These are phyloP conservation scores for Aspergillus japonicus DNA, from an alignment of 2,329 filamentous ascomycete genomes.

Conservation along the genomic window DNA sequence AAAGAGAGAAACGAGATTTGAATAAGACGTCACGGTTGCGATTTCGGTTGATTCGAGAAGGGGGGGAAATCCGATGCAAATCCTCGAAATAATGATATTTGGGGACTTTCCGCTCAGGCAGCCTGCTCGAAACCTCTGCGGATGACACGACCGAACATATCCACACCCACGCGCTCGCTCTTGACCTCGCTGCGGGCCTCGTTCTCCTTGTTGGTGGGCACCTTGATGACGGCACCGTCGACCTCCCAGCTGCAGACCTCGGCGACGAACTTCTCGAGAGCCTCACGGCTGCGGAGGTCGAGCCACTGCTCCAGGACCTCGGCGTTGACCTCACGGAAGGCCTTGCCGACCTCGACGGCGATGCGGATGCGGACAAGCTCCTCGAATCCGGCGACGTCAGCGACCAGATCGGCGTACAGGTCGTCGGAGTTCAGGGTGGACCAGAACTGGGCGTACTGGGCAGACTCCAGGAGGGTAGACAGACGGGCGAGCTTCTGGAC, in stretches of 20 bases:
- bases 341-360: conserved; percentile 78
- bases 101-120: conserved; percentile 46
- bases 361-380: conserved; percentile 89
- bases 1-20: conserved; percentile 8
- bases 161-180: conserved; percentile 76
- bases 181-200: conserved; percentile 96
- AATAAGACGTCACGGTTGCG: conserved; percentile 9
- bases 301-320: conserved; percentile 72
- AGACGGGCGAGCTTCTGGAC: conserved; percentile 82
- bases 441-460: conserved; percentile 93
- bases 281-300: conserved; percentile 63
- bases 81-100: not conserved
- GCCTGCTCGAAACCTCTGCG: conserved; percentile 83
- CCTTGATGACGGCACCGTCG: conserved; percentile 62
- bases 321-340: conserved; percentile 70
- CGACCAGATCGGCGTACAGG: conserved; percentile 90
- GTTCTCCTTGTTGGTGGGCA: conserved; percentile 94
- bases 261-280: conserved; percentile 73
- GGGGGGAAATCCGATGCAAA: not conserved
- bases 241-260: conserved; percentile 87
- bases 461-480: conserved; percentile 82
- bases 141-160: conserved; percentile 63
- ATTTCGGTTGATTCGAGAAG: not conserved
- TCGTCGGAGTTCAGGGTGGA: conserved; percentile 88
- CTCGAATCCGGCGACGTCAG: conserved; percentile 93